These are phyloP conservation scores for Termitomyces sp. DNA, from an alignment of 768 basidiomycete species.

Conservation along the genomic window DNA sequence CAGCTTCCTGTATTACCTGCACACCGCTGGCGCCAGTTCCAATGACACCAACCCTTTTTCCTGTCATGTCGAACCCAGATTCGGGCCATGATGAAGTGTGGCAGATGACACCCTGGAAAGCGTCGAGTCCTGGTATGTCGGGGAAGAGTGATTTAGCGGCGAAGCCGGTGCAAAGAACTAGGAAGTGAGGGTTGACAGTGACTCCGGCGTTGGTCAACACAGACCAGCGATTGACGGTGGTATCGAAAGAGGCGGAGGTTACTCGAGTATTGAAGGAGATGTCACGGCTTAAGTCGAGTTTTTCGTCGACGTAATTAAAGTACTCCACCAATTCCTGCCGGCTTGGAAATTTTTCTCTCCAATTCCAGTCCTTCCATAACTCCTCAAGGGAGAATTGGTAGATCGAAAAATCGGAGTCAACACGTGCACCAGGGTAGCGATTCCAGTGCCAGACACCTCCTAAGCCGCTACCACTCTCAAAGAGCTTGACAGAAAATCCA, in stretches of 20 bases:
- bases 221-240: conserved; percentile 13
- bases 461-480: conserved; percentile 15
- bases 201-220: conserved; percentile 14
- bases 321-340: conserved; percentile 16
- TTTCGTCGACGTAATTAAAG: conserved; percentile 18
- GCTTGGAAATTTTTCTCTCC: conserved; percentile 11
- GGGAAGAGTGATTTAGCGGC: conserved; percentile 19
- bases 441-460: conserved; percentile 24
- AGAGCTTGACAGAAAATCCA: conserved; percentile 14
- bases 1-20: conserved; percentile 19
- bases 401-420: conserved; percentile 19
- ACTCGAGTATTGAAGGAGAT: conserved; percentile 18
- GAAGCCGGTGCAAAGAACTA: conserved; percentile 20
- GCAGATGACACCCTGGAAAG: conserved; percentile 17
- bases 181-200: conserved; percentile 14
- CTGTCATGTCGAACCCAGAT: conserved; percentile 12
- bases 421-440: conserved; percentile 21
- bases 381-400: conserved; percentile 20
- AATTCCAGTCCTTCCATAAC: conserved; percentile 21
- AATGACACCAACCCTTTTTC: conserved; percentile 20
- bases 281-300: conserved; percentile 17
- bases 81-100: conserved; percentile 21
- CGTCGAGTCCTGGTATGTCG: conserved; percentile 13
- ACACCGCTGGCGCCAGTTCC: conserved; percentile 22
- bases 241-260: conserved; percentile 15